phyloP scores from a whole-genome alignment of 1,139 yeast genomes.

The Eremothecium coryli region DNA sequence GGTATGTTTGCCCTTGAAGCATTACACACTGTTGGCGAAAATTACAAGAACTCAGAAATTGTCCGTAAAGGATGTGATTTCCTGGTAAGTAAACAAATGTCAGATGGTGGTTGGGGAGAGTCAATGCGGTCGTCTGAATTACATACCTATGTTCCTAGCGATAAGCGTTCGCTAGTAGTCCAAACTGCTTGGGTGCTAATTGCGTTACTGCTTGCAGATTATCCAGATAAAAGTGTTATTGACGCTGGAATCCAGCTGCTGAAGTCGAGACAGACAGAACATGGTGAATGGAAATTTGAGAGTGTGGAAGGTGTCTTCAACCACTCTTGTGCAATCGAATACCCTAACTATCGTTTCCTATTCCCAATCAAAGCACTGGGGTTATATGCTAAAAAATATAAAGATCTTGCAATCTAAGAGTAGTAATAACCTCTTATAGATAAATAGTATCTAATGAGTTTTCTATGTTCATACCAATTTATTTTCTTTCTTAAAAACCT shows the following conservation, averaged over 20 bases:
- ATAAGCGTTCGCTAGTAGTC: conserved; percentile 55
- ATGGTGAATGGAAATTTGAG: conserved; percentile 85
- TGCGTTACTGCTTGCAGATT: conserved; percentile 69
- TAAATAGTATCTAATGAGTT: neutral
- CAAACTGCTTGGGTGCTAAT: conserved; percentile 93
- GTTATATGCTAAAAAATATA: conserved; percentile 40
- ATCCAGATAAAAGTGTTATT: conserved; percentile 61
- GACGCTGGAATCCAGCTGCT: conserved; percentile 55
- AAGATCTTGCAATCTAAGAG: conserved; percentile 9
- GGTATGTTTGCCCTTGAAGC: conserved; percentile 98
- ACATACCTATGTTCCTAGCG: conserved; percentile 63
- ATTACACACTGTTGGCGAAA: conserved; percentile 55
- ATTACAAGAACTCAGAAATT: conserved; percentile 49
- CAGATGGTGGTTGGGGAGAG: conserved; percentile 98
- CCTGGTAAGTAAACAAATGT: conserved; percentile 60
- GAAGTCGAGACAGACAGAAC: conserved; percentile 54
- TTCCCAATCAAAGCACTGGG: conserved; percentile 94
- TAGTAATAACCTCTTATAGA: neutral
- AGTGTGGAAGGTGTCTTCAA: conserved; percentile 94
- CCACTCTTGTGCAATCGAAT: conserved; percentile 89
- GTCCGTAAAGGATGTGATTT: conserved; percentile 81
- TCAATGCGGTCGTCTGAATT: conserved; percentile 69
- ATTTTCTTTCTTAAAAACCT: conserved; percentile 57
- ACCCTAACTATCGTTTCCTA: conserved; percentile 83
- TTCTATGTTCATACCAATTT: conserved; percentile 28